A percentile compares a stretch with the other conserved stretches of the same genome.
Evolutionary conservation across 2,329 filamentous ascomycete genomes (phyloP).

Genomic region (Ophiostoma piceae): DNA sequence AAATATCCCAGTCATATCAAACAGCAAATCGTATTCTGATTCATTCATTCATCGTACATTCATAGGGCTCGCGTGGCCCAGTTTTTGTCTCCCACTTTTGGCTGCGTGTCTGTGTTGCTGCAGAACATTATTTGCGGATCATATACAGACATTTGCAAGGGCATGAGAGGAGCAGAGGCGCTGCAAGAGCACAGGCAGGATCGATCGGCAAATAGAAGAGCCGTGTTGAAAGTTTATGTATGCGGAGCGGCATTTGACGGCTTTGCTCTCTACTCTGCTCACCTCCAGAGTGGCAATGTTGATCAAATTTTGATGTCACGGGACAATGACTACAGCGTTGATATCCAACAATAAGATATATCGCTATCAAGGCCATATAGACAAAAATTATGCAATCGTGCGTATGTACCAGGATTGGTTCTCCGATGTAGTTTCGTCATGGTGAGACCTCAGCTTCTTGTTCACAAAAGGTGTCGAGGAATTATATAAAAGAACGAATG

Average conservation of each 20-base stretch:
- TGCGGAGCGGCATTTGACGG: not conserved
- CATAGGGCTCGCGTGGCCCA: conserved; percentile 1
- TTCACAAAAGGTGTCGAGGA: not conserved
- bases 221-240: not conserved
- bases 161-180: not conserved
- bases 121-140: conserved; percentile 19
- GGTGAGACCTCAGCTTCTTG: too few relatives aligned
- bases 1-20: not conserved
- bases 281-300: not conserved
- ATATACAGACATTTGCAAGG: conserved; percentile 5
- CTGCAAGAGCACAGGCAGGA: not conserved
- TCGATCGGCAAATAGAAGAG: conserved; percentile 17
- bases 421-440: too few relatives aligned
- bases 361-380: too few relatives aligned
- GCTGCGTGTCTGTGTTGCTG: conserved; percentile 14
- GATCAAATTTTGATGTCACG: not conserved
- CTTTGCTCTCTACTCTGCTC: not conserved
- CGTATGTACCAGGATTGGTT: not conserved
- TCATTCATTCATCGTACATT: not conserved
- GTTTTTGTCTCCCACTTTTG: conserved; percentile 3
- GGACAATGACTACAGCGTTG: not conserved
- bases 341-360: not conserved
- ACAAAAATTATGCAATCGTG: not conserved
- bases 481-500: not conserved
- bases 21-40: not conserved